A percentile compares a stretch with the other conserved stretches of the same genome.
Conservation (phyloP, 345 rosid genomes). For the Brassica cretica region DNA sequence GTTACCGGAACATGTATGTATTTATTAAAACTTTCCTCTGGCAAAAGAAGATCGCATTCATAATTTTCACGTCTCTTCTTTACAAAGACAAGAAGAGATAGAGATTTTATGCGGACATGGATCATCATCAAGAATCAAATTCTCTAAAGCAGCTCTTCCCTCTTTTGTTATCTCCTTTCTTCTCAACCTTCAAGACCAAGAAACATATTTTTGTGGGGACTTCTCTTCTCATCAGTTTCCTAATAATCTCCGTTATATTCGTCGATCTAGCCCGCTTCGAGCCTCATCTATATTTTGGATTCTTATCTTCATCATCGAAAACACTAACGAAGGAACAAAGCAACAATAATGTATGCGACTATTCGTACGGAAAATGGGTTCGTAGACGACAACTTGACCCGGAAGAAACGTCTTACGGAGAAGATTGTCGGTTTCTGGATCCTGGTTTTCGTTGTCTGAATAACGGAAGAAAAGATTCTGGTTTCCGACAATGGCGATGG, state of each 20-base stretch:
- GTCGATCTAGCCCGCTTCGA: constrained; percentile 27
- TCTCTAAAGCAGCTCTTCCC: constrained; percentile 24
- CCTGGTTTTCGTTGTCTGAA: constrained; percentile 72
- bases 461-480: constrained; percentile 63
- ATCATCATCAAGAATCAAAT: constrained; percentile 30
- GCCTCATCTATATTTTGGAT: constrained; percentile 37
- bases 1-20: constrained; percentile 23
- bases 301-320: constrained; percentile 1
- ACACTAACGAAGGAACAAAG: neutral
- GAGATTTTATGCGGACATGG: constrained; percentile 19
- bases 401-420: constrained; percentile 48
- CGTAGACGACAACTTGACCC: constrained; percentile 25
- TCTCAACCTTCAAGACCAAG: constrained; percentile 26
- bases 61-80: constrained; percentile 26
- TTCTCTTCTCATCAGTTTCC: constrained; percentile 31
- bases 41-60: constrained; percentile 22
- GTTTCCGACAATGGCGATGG: constrained; percentile 85
- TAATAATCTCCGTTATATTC: constrained; percentile 30
- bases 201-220: constrained; percentile 22
- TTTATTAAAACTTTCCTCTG: constrained; percentile 21
- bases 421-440: constrained; percentile 81
- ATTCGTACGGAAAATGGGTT: constrained; percentile 71
- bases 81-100: neutral
- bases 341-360: constrained; percentile 48
- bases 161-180: constrained; percentile 26